Evolutionary conservation across 768 basidiomycete species (phyloP).

Genomic region (Pisolithus orientalis): DNA sequence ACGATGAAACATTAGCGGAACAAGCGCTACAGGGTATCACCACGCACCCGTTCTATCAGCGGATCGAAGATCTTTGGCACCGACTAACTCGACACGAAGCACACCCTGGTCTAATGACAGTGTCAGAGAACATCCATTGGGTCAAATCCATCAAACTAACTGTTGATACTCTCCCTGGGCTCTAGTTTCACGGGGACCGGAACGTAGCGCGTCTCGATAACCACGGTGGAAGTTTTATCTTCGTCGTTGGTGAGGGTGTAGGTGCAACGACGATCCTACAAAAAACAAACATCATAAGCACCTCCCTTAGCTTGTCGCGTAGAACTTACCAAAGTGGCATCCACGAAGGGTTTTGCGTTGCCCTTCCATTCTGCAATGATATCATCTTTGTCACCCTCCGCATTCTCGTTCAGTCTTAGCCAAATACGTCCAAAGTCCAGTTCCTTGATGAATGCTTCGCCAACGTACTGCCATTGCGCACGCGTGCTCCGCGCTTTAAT

Average conservation of each 20-base stretch:
- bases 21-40: not conserved
- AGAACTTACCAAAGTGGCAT: constrained; percentile 58
- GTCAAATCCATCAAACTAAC: constrained; percentile 41
- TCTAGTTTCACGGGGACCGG: constrained; percentile 85
- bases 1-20: constrained; percentile 1
- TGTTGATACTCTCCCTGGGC: constrained; percentile 86
- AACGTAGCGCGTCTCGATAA: constrained; percentile 77
- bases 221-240: constrained; percentile 47
- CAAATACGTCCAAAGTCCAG: constrained; percentile 87
- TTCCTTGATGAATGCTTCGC: constrained; percentile 93
- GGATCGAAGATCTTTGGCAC: constrained; percentile 70
- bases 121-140: constrained; percentile 5
- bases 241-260: constrained; percentile 57
- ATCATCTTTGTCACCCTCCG: constrained; percentile 80
- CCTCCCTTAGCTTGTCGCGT: not conserved
- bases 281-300: not conserved
- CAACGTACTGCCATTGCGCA: constrained; percentile 78
- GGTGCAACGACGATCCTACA: constrained; percentile 54
- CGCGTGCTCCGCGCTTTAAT: constrained; percentile 58
- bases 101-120: constrained; percentile 70
- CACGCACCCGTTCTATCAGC: constrained; percentile 77
- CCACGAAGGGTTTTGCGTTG: constrained; percentile 75
- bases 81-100: constrained; percentile 72
- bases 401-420: constrained; percentile 79
- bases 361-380: constrained; percentile 80